Conservation (phyloP, 306 rosid genomes). For the Delonix regia region DNA sequence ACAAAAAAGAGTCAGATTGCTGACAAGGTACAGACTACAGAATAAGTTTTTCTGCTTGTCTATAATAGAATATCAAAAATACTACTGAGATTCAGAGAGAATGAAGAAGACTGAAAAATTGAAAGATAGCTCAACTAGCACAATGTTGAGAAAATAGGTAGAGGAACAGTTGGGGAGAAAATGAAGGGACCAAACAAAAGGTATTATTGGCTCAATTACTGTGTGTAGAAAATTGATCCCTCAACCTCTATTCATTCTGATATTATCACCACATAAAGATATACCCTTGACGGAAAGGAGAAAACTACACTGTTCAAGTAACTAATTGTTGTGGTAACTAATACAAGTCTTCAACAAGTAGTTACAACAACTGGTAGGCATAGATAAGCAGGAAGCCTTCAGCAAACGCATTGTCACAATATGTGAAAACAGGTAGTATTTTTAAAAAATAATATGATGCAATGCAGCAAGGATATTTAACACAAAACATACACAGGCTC, state of each 20-base stretch:
- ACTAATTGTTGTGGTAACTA: neutral
- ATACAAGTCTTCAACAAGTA: neutral
- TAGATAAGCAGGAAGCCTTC: neutral
- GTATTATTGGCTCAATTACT: neutral
- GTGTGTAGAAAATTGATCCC: neutral
- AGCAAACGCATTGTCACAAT: neutral
- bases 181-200: neutral
- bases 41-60: slow-evolving; percentile 1
- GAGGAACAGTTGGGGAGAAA: neutral
- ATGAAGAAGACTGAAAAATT: slow-evolving; percentile 3
- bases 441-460: neutral
- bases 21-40: neutral
- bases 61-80: neutral
- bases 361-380: slow-evolving; percentile 8
- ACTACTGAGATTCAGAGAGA: neutral
- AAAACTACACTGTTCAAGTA: neutral
- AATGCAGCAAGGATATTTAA: neutral
- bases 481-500: neutral
- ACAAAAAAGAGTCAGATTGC: neutral
- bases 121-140: neutral
- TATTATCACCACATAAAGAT: neutral
- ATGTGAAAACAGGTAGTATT: neutral
- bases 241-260: neutral
- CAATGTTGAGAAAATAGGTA: neutral
- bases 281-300: neutral